Evolutionary conservation across 805 yeast genomes (phyloP), one percentile per base, ranked within the genome.

Genomic region (Yarrowia bubula): DNA sequence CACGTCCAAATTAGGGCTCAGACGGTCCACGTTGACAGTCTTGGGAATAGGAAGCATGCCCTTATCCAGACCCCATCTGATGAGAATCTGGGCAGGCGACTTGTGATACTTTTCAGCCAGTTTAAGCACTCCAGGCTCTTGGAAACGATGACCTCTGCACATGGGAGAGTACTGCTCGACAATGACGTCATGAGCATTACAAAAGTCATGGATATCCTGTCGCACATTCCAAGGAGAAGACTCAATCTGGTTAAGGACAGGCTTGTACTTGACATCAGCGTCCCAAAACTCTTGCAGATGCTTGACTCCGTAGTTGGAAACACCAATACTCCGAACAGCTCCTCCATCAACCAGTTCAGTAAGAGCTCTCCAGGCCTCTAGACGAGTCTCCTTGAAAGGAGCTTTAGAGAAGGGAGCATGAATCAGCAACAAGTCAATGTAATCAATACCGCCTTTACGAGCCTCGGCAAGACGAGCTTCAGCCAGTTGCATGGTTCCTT

Each of bases 171-270:
- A 89, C 14, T 86, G 96, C 65, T 89, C 88, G 69, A 89, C 82
- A 69, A 85, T 85, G 67, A 89, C 82, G 38, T 82, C 86, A 68
- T 82, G 77, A 47, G 76, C 71, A 72, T 87, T 83, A 68, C 81
- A 88, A 71, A 77, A 88, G 69, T 86, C 82, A 69, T 88, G 72
- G 70, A 89, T 78, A 69, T 80, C 80, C 67, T 81, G 82, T 78
- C 89, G 96, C 68, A 89, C 89, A 74, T 90, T 81, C 81, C 90
- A 90, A 68, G 97, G 97, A 76, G 91, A 96, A 76, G 89, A 95
- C 80, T 90, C 97, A 69, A 91, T 87, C 78, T 90, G 96, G 41
- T 48, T 48, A 71, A 90, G 81, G 64, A 88, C 89, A 58, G 86
- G 88, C 57, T 96, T 96, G 68, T 80, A 83, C 74, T 89, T 84